phyloP scores from a whole-genome alignment of 805 yeast species.

The Metschnikowia santaceciliae region DNA sequence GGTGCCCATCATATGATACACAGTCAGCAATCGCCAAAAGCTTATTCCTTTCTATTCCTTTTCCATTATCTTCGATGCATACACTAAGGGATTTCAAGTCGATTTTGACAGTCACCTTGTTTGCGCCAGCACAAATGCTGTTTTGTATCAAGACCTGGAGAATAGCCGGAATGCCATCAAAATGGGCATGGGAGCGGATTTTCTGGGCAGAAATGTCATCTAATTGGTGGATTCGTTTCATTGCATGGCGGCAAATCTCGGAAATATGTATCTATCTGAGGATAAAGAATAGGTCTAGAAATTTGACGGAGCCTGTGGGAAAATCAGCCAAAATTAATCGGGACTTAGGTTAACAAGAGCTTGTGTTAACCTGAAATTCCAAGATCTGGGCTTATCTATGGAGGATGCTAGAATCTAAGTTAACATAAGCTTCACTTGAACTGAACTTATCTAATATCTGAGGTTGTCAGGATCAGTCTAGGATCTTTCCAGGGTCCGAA shows the following conservation, averaged over 20 bases:
- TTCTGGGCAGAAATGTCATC: not conserved
- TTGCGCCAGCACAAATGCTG: slow-evolving; percentile 52
- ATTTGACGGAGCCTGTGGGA: too few relatives aligned
- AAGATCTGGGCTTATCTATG: too few relatives aligned
- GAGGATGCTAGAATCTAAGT: too few relatives aligned
- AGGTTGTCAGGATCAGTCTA: too few relatives aligned
- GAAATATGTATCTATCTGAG: not conserved
- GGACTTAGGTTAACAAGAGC: too few relatives aligned
- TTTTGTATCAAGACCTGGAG: slow-evolving; percentile 51
- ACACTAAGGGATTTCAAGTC: slow-evolving; percentile 32
- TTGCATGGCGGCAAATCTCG: not conserved
- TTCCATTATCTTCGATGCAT: slow-evolving; percentile 64
- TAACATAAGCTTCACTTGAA: too few relatives aligned
- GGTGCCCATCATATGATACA: not conserved
- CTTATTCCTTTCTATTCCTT: slow-evolving; percentile 45
- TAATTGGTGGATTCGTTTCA: not conserved
- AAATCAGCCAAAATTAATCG: too few relatives aligned
- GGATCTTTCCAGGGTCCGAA: too few relatives aligned
- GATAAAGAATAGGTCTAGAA: too few relatives aligned
- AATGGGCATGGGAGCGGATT: slow-evolving; percentile 30
- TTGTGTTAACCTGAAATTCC: too few relatives aligned
- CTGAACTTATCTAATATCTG: too few relatives aligned
- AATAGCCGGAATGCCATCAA: slow-evolving; percentile 38
- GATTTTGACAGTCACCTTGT: slow-evolving; percentile 28
- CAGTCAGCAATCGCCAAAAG: not conserved